Conservation (phyloP, 2,329 filamentous ascomycete species). For the Rachicladosporium sp. region DNA sequence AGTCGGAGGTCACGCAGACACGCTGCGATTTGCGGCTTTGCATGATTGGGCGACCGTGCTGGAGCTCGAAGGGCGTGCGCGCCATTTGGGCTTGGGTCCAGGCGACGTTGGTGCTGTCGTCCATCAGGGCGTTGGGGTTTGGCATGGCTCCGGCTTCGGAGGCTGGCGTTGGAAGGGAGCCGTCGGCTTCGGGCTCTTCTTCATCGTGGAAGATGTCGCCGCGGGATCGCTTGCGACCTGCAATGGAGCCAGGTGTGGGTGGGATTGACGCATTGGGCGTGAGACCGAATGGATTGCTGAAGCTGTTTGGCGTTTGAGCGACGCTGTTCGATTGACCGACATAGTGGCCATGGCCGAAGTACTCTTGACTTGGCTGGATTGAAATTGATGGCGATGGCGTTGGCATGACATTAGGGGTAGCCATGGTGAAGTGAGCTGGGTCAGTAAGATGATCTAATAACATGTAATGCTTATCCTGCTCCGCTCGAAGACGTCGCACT, state of each 20-base stretch:
- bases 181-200: conserved; percentile 48
- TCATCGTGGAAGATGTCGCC: conserved; percentile 50
- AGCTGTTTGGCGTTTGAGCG: conserved; percentile 13
- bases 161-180: conserved; percentile 30
- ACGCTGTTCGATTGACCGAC: conserved; percentile 7
- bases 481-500: conserved; percentile 12
- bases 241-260: conserved; percentile 25
- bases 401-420: conserved; percentile 11
- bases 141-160: conserved; percentile 38
- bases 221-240: conserved; percentile 64
- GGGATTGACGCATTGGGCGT: conserved; percentile 11
- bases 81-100: conserved; percentile 52
- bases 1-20: conserved; percentile 32
- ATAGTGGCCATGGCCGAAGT: conserved; percentile 20
- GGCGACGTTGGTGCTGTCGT: conserved; percentile 60
- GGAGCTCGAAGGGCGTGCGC: conserved; percentile 28
- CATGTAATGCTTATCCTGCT: conserved; percentile 20
- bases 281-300: conserved; percentile 13
- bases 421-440: conserved; percentile 12
- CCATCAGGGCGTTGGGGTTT: conserved; percentile 56
- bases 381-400: conserved; percentile 3
- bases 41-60: conserved; percentile 39
- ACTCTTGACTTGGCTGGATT: conserved; percentile 20
- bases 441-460: conserved; percentile 22
- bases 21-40: conserved; percentile 59